phyloP scores from a whole-genome alignment of 169 alveolate genomes.

The Cryptosporidium sp. region DNA sequence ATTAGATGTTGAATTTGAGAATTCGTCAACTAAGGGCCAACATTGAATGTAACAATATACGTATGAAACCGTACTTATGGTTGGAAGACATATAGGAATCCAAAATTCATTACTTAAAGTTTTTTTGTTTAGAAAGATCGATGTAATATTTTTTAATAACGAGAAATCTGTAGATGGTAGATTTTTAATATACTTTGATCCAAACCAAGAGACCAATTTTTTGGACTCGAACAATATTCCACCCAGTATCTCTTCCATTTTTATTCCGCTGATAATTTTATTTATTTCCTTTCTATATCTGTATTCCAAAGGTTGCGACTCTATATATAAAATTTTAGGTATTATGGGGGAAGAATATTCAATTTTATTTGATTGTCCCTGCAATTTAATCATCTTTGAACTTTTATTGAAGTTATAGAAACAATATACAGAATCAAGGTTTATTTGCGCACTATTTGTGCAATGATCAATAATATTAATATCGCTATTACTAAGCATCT shows the following conservation, averaged over 20 bases:
- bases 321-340: conserved; percentile 23
- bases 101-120: conserved; percentile 45
- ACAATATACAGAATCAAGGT: conserved; percentile 50
- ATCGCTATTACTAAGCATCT: conserved; percentile 56
- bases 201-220: conserved; percentile 63
- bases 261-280: conserved; percentile 13
- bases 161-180: conserved; percentile 63
- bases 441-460: conserved; percentile 35
- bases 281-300: conserved; percentile 33
- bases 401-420: neutral
- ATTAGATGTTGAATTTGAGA: neutral
- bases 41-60: conserved; percentile 65
- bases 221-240: conserved; percentile 48
- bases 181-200: conserved; percentile 53
- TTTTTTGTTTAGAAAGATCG: neutral
- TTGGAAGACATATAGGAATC: conserved; percentile 69
- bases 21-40: conserved; percentile 16
- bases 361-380: neutral
- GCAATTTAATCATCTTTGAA: neutral
- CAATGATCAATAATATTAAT: conserved; percentile 38
- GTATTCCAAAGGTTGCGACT: conserved; percentile 28
- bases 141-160: conserved; percentile 36
- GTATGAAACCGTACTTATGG: conserved; percentile 57
- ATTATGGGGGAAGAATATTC: neutral
- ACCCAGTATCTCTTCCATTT: conserved; percentile 21